A percentile compares a stretch with the other conserved stretches of the same genome.
These are phyloP conservation scores for Yarrowia porcina DNA, from an alignment of 805 yeast genomes.

Conservation along the genomic window DNA sequence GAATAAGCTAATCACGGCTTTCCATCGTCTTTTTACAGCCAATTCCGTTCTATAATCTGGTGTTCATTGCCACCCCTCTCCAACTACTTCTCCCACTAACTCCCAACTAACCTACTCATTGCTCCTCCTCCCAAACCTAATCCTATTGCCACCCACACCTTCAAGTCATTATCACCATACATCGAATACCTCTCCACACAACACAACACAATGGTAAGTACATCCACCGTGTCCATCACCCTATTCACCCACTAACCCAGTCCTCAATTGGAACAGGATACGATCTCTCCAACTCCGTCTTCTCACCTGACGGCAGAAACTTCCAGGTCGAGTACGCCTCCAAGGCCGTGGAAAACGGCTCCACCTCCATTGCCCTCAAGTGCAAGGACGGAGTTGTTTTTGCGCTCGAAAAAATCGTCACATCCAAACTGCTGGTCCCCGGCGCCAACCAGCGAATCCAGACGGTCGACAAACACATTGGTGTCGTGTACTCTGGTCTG, in stretches of 20 bases:
- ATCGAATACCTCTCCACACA: slow-evolving; percentile 1
- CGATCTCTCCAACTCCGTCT: slow-evolving; percentile 95
- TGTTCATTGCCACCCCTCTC: too few species aligned
- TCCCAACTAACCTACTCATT: background rate
- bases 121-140: background rate
- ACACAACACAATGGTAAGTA: slow-evolving; percentile 19
- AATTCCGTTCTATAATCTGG: too few species aligned
- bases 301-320: slow-evolving; percentile 63
- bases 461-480: slow-evolving; percentile 88
- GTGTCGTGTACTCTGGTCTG: slow-evolving; percentile 88
- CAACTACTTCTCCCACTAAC: too few species aligned
- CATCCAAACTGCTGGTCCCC: slow-evolving; percentile 84
- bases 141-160: slow-evolving; percentile 16
- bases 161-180: background rate
- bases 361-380: slow-evolving; percentile 90
- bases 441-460: slow-evolving; percentile 87
- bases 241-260: slow-evolving; percentile 36
- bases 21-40: too few species aligned
- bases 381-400: slow-evolving; percentile 92
- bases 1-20: too few species aligned
- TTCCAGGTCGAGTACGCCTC: slow-evolving; percentile 98
- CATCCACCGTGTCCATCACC: background rate
- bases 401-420: slow-evolving; percentile 91
- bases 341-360: slow-evolving; percentile 97
- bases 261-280: slow-evolving; percentile 99